Percentiles rank a stretch among this genome's conserved stretches.
Conservation (phyloP, 805 yeast genomes). For the Spathaspora hagerdaliae region DNA sequence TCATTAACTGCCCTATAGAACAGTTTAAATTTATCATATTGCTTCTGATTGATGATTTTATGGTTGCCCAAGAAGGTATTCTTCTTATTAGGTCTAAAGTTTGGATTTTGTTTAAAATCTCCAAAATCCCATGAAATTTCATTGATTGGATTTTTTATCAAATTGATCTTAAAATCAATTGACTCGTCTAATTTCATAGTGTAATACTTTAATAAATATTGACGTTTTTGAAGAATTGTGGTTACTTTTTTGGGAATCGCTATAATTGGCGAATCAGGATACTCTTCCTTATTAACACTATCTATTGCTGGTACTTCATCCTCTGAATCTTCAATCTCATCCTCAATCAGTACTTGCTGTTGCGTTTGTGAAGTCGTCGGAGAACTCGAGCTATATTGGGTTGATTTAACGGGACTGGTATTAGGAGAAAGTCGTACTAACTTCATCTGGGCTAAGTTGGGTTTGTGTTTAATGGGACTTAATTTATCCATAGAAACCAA, state of each 20-base stretch:
- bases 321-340: slow-evolving; percentile 13
- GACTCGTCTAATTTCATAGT: slow-evolving; percentile 17
- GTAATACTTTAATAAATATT: slow-evolving; percentile 8
- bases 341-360: not conserved
- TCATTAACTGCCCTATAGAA: not conserved
- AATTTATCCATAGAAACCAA: not conserved
- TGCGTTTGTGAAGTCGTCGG: not conserved
- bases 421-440: not conserved
- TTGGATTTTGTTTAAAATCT: slow-evolving; percentile 25
- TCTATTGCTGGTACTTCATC: slow-evolving; percentile 7
- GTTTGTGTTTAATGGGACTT: not conserved
- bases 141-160: slow-evolving; percentile 32
- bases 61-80: slow-evolving; percentile 1
- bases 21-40: not conserved
- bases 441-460: not conserved
- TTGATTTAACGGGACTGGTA: slow-evolving; percentile 5
- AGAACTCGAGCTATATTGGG: slow-evolving; percentile 6
- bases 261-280: slow-evolving; percentile 5
- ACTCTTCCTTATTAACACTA: slow-evolving; percentile 1
- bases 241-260: not conserved
- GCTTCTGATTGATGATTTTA: slow-evolving; percentile 4
- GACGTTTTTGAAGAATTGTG: slow-evolving; percentile 6
- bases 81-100: slow-evolving; percentile 1
- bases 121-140: slow-evolving; percentile 30
- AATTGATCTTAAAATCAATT: slow-evolving; percentile 18